Conservation (phyloP, 2,329 filamentous ascomycete genomes). For the Ophiostoma montium region DNA sequence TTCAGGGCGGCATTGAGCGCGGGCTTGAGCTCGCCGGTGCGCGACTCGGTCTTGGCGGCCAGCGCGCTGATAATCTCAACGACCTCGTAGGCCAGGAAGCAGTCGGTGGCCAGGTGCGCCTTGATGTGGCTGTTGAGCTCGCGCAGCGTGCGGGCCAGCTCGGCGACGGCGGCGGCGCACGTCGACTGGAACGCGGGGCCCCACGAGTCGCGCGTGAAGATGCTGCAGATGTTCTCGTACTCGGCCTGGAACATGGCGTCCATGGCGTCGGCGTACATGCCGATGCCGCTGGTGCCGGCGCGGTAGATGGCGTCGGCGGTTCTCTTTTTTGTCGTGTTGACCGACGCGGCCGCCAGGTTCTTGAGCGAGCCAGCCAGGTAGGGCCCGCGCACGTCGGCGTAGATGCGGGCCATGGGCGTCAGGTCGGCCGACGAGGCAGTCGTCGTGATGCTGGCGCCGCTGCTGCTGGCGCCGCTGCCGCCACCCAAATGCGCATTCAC, state of each 20-base stretch:
- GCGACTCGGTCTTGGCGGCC: conserved; percentile 63
- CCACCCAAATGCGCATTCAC: conserved; percentile 63
- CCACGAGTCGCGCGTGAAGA: conserved; percentile 81
- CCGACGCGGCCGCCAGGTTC: conserved; percentile 75
- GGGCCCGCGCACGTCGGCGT: conserved; percentile 71
- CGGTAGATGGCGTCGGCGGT: conserved; percentile 72
- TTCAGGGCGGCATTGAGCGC: conserved; percentile 75
- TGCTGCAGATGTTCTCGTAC: conserved; percentile 75
- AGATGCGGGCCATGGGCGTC: conserved; percentile 64
- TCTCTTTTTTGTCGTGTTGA: conserved; percentile 72
- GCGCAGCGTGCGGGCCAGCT: conserved; percentile 71
- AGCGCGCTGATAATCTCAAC: conserved; percentile 76
- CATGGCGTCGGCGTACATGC: conserved; percentile 74
- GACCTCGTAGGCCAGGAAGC: conserved; percentile 89
- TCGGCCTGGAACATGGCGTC: conserved; percentile 79
- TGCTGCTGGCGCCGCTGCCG: conserved; percentile 18
- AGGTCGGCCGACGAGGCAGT: conserved; percentile 36
- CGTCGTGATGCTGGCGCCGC: conserved; percentile 37
- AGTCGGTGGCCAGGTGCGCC: conserved; percentile 73
- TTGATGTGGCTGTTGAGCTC: conserved; percentile 88
- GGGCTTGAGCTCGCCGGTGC: conserved; percentile 65
- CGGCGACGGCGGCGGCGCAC: conserved; percentile 61
- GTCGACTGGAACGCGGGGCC: conserved; percentile 64
- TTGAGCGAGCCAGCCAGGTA: conserved; percentile 73
- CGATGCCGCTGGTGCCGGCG: conserved; percentile 79